Percentiles rank a stretch among this genome's conserved stretches.
Evolutionary conservation across 1,284 basidiomycete species (phyloP).

Genomic region (Cerrena zonata): DNA sequence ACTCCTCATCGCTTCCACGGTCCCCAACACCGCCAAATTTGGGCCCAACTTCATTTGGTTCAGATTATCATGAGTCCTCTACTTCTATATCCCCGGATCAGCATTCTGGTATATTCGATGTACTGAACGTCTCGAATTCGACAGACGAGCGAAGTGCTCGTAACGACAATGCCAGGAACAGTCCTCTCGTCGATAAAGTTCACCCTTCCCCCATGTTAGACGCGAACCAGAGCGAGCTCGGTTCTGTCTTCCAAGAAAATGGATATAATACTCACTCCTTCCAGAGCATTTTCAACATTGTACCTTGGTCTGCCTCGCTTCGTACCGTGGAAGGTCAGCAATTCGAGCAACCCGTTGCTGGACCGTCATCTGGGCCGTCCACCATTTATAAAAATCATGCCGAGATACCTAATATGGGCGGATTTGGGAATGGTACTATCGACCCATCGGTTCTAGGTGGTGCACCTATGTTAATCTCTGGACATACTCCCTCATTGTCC

Average conservation of each 20-base stretch:
- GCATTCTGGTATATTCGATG: background rate
- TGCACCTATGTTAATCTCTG: background rate
- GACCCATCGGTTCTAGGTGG: slow-evolving; percentile 1
- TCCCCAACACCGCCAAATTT: background rate
- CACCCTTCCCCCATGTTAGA: no score
- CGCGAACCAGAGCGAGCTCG: background rate
- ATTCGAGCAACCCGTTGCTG: background rate
- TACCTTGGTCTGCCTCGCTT: background rate
- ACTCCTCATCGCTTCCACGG: background rate
- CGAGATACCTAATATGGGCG: background rate
- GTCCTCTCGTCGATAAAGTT: background rate
- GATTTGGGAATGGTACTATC: background rate
- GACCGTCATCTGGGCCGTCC: background rate
- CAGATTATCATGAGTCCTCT: background rate
- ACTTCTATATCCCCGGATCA: background rate
- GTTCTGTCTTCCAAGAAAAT: no score
- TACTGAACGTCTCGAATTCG: background rate
- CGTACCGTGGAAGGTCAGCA: background rate
- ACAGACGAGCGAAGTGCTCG: background rate
- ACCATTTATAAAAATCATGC: background rate
- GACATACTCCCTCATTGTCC: background rate
- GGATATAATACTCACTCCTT: background rate
- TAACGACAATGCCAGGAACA: background rate
- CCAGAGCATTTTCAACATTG: background rate
- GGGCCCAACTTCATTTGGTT: background rate